Conservation (phyloP, 2,329 filamentous ascomycete species). For the Zasmidium citrigriseum region DNA sequence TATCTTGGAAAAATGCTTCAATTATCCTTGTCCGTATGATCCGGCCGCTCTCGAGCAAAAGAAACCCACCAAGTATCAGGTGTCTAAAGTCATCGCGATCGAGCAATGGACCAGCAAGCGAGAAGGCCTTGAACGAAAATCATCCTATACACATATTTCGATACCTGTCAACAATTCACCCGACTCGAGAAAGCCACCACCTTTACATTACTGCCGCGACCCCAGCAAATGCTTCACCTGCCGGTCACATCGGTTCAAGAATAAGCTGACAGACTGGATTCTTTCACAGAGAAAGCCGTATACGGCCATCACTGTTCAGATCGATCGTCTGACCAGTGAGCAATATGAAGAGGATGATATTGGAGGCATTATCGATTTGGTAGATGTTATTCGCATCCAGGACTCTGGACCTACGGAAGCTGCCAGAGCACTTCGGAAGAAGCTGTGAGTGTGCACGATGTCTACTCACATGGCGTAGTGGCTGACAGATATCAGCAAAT, state of each 20-base stretch:
- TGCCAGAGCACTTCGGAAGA: conserved; percentile 90
- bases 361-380: conserved; percentile 87
- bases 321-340: conserved; percentile 89
- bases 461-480: not conserved
- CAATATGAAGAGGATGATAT: conserved; percentile 88
- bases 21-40: not conserved
- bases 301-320: conserved; percentile 87
- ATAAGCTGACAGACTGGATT: conserved; percentile 4
- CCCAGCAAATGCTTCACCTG: conserved; percentile 2
- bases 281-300: conserved; percentile 74
- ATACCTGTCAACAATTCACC: not conserved
- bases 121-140: not conserved
- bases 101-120: not conserved
- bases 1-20: conserved; percentile 1
- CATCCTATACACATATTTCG: not conserved
- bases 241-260: not conserved
- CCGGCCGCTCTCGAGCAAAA: not conserved
- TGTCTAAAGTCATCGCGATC: not conserved
- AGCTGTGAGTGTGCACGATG: conserved; percentile 62
- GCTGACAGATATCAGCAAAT: conserved; percentile 63
- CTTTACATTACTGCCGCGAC: not conserved
- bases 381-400: conserved; percentile 92
- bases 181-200: not conserved
- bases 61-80: not conserved
- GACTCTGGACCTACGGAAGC: conserved; percentile 83